A percentile compares a stretch with the other conserved stretches of the same genome.
These are phyloP conservation scores for Aspergillus heteromorphus DNA, from an alignment of 495 filamentous ascomycete genomes.

Conservation along the genomic window DNA sequence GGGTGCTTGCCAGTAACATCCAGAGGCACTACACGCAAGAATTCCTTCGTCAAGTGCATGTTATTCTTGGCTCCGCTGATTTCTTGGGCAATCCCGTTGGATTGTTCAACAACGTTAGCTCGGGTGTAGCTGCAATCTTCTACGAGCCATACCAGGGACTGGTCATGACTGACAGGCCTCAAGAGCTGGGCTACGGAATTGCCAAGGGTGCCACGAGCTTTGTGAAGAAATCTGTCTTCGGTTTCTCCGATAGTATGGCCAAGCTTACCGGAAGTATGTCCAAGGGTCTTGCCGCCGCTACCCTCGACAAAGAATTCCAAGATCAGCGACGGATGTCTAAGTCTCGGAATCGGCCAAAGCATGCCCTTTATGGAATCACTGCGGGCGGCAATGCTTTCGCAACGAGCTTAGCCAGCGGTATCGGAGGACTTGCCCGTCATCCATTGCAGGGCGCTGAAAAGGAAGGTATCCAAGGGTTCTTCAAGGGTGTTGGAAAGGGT, in stretches of 20 bases:
- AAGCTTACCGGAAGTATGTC: conserved; percentile 96
- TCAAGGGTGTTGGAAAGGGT: conserved; percentile 96
- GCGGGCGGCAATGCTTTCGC: conserved; percentile 93
- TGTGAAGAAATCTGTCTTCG: conserved; percentile 97
- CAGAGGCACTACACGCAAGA: conserved; percentile 94
- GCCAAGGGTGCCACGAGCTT: conserved; percentile 96
- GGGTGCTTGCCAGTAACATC: conserved; percentile 75
- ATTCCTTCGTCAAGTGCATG: conserved; percentile 88
- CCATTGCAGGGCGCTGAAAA: conserved; percentile 95
- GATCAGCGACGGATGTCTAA: conserved; percentile 90
- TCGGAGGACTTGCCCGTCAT: conserved; percentile 87
- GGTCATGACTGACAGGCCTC: conserved; percentile 90
- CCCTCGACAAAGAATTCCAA: conserved; percentile 97
- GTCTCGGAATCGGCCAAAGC: conserved; percentile 89
- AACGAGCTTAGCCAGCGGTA: conserved; percentile 83
- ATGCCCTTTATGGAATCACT: conserved; percentile 93
- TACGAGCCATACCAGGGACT: conserved; percentile 98
- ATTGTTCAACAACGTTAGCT: conserved; percentile 96
- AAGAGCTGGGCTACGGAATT: conserved; percentile 89
- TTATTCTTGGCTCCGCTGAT: conserved; percentile 93
- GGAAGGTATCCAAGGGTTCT: conserved; percentile 86
- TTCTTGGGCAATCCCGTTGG: conserved; percentile 98
- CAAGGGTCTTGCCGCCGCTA: conserved; percentile 90
- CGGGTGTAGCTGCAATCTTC: conserved; percentile 94
- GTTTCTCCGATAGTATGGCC: conserved; percentile 90